These are phyloP conservation scores for Chenopodium formosanum DNA, from an alignment of 148 eudicot genomes.

Conservation along the genomic window DNA sequence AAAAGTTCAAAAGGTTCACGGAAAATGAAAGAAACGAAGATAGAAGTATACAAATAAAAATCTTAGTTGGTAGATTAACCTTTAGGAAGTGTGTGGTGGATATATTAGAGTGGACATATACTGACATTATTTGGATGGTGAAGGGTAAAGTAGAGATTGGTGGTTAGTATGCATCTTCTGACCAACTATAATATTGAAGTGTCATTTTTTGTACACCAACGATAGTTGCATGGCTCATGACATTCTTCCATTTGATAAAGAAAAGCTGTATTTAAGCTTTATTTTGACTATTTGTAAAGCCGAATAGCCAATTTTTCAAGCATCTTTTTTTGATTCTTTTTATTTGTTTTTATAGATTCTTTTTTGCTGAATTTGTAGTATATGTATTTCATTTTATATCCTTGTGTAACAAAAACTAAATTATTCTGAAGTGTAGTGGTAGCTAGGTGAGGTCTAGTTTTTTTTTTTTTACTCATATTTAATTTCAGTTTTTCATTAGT, in stretches of 20 bases:
- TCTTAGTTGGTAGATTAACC: neutral
- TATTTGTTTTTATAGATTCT: neutral
- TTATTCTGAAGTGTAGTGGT: too few relatives aligned
- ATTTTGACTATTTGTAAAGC: conserved; percentile 12
- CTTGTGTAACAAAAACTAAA: too few relatives aligned
- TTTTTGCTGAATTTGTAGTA: too few relatives aligned
- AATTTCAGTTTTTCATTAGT: too few relatives aligned
- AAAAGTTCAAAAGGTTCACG: neutral
- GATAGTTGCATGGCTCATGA: neutral
- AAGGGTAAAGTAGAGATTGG: neutral
- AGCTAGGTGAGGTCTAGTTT: too few relatives aligned
- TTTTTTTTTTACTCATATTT: too few relatives aligned
- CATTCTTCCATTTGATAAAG: neutral
- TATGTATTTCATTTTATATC: too few relatives aligned
- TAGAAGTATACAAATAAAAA: neutral
- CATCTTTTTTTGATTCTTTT: neutral
- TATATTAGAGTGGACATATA: neutral
- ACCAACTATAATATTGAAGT: neutral
- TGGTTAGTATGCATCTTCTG: neutral
- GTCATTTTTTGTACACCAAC: neutral
- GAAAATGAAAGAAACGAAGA: neutral
- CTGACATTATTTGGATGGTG: neutral
- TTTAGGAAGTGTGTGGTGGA: neutral
- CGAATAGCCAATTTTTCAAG: conserved; percentile 6
- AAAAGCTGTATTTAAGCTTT: neutral